Base-by-base conservation (phyloP, 495 filamentous ascomycete species). In the Podospora pseudoanserina region DNA sequence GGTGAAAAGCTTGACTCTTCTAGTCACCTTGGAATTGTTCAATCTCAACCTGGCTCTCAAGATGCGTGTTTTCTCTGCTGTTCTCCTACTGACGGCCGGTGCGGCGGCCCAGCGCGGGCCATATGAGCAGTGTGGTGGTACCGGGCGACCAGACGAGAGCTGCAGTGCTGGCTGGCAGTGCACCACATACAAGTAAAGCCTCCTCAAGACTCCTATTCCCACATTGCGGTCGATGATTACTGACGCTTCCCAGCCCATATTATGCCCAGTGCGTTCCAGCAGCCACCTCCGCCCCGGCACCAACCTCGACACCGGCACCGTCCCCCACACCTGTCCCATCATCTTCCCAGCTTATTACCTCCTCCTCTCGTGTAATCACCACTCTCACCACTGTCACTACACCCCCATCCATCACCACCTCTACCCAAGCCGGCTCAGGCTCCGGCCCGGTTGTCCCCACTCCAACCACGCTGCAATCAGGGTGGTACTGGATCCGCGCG, bases 401-500 rank as follows among this genome's bases (percentile, higher is more conserved):
- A 16, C 56, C 60, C 56, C 65, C 68, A 16, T 28, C 55, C 26
- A 67, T 54, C 71, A 73, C 34, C 66, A 74, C 62, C 72, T 72
- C 58, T 69, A 78, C 26, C 68, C 61, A 70, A 19, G 9, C 49
- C 58, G 68, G 32, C 76, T 75, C 26, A 75, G 78, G 27, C 68
- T 69, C 11, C 65, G 72, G 23, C 65, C 39, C 39, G 9, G 15
- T 13, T 49, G 5, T 49, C 39, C 39, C 39, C 60, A 81, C 65
- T 74, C 75, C 76, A 74, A 78, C 71, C 65, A 81, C 77, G 18
- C 78, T 85, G 32, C 74, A 79, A 62, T 72, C 68, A 64, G 79
- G 78, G 56, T 83, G 82, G 70, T 79, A 77, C 73, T 86, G 82
- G 82, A 83, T 86, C 73, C 83, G 84, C 44, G 84, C 81, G 3